Base-by-base conservation (phyloP, 2,329 filamentous ascomycete species). In the Venturia asperata region DNA sequence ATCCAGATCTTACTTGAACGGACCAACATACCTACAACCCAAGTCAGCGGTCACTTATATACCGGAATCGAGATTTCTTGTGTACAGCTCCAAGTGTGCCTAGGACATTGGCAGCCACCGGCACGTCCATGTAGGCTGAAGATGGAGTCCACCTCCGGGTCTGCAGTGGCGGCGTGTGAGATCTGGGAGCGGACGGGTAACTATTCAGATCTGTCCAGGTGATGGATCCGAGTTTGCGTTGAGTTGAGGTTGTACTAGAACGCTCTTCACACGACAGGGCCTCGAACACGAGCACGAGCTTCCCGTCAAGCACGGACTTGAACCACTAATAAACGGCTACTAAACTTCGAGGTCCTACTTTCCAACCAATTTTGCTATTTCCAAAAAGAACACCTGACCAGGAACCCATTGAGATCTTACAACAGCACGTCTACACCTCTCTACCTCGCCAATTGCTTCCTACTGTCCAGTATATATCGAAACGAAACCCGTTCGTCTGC, bases 71-170 rank as follows among this genome's bases (percentile, higher is more conserved):
- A 27, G 52, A 7, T 15, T 52, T 24, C 7, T 1, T 1, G 68
- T 78, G 65, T 70, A 86, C 80, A 43, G 85, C 85, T 13, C 85
- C 85, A 0, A 85, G 70, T 0, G 82, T 86, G 0, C 85, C 85
- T 1, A 87, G 79, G 0, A 82, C 77, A 69, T 86, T 86, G 2
- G 85, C 82, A 1, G 82, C 83, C 1, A 79, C 72, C 0, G 83
- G 82, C 2, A 81, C 71, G 66, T 85, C 78, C 83, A 87, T 86
- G 9, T n/a, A 64, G 39, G 39, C 39, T 11, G 1, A 24, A 4
- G 13, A 5, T 3, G 4, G 4, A 10, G 10, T 17, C 21, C 13
- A 17, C 47, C 6, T 49, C 7, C 7, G n/a, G 45, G 10, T 49
- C 5, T 11, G 1, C n/a, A 24, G 5, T 21, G 13, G 3, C 3